Percentiles rank a stretch among this genome's conserved stretches.
Evolutionary conservation across 345 rosid genomes (phyloP).

Genomic region (Citrus australasica): DNA sequence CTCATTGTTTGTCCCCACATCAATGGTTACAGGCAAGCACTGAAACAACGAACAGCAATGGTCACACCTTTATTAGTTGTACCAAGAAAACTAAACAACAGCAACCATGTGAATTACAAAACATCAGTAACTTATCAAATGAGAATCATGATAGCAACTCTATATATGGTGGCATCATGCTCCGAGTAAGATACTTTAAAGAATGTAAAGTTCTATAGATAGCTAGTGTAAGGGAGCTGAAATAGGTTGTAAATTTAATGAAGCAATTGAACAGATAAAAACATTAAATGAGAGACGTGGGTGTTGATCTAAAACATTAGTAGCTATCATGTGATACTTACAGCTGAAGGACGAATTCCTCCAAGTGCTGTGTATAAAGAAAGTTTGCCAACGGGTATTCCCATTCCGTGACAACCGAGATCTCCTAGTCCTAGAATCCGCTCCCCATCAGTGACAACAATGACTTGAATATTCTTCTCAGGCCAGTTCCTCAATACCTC

Average conservation of each 20-base stretch:
- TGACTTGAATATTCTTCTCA: conserved; percentile 87
- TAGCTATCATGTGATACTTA: conserved; percentile 36
- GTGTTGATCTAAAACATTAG: neutral
- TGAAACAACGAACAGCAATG: conserved; percentile 23
- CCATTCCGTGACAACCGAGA: conserved; percentile 99
- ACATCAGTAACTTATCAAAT: neutral
- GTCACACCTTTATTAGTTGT: neutral
- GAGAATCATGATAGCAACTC: neutral
- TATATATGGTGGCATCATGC: neutral
- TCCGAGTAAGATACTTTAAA: neutral
- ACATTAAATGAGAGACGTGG: neutral
- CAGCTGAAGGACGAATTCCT: conserved; percentile 96
- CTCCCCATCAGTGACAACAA: conserved; percentile 97
- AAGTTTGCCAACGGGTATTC: conserved; percentile 96
- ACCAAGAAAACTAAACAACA: neutral
- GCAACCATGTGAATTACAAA: neutral
- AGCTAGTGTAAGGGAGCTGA: neutral
- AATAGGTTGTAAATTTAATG: neutral
- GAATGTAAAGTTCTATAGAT: neutral
- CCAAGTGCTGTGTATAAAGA: conserved; percentile 92
- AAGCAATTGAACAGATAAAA: neutral
- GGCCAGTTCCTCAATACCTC: conserved; percentile 97
- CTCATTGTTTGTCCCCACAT: conserved; percentile 98
- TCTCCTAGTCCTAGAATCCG: conserved; percentile 95
- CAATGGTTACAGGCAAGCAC: conserved; percentile 97